Percentiles rank a stretch among this genome's conserved stretches.
These are phyloP conservation scores for Epichloe sp. DNA, from an alignment of 2,329 filamentous ascomycete species.

Conservation along the genomic window DNA sequence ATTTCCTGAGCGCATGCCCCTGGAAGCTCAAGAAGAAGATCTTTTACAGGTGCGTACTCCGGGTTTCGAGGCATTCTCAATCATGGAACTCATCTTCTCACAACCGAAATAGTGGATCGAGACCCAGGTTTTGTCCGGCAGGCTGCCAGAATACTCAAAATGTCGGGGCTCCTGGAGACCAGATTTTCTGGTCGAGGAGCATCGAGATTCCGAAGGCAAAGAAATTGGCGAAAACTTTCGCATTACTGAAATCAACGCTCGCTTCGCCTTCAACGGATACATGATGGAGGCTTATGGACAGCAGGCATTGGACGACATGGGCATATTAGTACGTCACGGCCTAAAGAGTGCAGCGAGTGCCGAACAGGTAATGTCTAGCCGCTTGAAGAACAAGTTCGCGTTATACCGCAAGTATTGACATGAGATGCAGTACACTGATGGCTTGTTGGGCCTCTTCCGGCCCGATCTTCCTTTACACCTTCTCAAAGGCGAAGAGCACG, in stretches of 20 bases:
- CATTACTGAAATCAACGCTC: slow-evolving; percentile 28
- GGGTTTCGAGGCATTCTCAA: neutral
- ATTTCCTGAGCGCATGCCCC: slow-evolving; percentile 21
- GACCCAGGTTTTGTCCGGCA: slow-evolving; percentile 13
- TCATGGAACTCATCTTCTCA: neutral
- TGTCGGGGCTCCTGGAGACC: slow-evolving; percentile 24
- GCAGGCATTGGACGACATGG: slow-evolving; percentile 12
- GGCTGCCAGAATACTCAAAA: slow-evolving; percentile 10
- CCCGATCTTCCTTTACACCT: slow-evolving; percentile 19
- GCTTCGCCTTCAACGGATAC: slow-evolving; percentile 27
- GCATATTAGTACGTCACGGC: slow-evolving; percentile 1
- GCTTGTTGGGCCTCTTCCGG: slow-evolving; percentile 19
- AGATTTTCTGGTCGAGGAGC: slow-evolving; percentile 24
- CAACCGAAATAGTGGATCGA: slow-evolving; percentile 16
- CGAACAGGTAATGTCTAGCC: neutral
- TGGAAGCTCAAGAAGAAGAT: slow-evolving; percentile 17
- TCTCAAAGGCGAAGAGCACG: slow-evolving; percentile 23
- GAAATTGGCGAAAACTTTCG: slow-evolving; percentile 13
- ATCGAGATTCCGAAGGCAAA: neutral
- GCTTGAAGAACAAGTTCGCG: neutral
- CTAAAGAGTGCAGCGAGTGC: slow-evolving; percentile 15
- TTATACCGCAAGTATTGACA: neutral
- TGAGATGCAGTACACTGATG: slow-evolving; percentile 17
- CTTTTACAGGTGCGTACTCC: slow-evolving; percentile 14
- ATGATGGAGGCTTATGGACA: slow-evolving; percentile 19